A percentile compares a stretch with the other conserved stretches of the same genome.
These are phyloP conservation scores for Entomortierella beljakovae DNA, from an alignment of 192 early-diverging fungal species.

Conservation along the genomic window DNA sequence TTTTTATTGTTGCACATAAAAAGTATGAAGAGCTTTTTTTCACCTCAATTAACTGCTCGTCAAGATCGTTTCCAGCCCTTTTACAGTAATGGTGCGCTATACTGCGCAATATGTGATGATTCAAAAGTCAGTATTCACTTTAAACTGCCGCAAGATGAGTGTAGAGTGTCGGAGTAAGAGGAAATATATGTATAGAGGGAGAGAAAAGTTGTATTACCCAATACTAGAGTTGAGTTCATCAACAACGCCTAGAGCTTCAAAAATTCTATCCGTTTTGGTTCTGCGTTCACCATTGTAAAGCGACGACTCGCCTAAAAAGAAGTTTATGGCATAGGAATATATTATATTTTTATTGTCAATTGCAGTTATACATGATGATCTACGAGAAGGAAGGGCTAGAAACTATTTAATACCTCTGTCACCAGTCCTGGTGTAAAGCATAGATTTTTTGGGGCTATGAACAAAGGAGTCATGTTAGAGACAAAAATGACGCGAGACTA, in stretches of 20 bases:
- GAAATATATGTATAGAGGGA: not conserved
- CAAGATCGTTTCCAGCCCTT: constrained; percentile 52
- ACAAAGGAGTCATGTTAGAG: too few species aligned
- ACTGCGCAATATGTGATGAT: too few species aligned
- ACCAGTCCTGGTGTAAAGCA: constrained; percentile 94
- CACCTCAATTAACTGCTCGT: constrained; percentile 55
- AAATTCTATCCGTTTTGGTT: constrained; percentile 88
- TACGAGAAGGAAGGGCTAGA: not conserved
- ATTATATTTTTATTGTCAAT: too few species aligned
- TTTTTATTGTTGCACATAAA: not conserved
- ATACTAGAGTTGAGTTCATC: constrained; percentile 60
- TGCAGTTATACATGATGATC: too few species aligned
- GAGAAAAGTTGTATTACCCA: constrained; percentile 35
- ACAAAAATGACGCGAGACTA: too few species aligned
- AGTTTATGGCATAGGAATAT: too few species aligned
- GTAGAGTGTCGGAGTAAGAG: not conserved
- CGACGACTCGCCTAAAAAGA: constrained; percentile 75
- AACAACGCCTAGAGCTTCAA: constrained; percentile 84
- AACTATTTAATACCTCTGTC: constrained; percentile 69
- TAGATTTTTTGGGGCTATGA: constrained; percentile 61
- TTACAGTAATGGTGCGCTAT: constrained; percentile 59
- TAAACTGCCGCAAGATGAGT: too few species aligned
- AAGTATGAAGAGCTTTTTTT: not conserved
- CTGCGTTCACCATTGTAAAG: constrained; percentile 93
- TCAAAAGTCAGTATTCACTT: too few species aligned